Evolutionary conservation across 306 rosid species (phyloP), one percentile per base, ranked within the genome.

Genomic region (Vicia sativa): DNA sequence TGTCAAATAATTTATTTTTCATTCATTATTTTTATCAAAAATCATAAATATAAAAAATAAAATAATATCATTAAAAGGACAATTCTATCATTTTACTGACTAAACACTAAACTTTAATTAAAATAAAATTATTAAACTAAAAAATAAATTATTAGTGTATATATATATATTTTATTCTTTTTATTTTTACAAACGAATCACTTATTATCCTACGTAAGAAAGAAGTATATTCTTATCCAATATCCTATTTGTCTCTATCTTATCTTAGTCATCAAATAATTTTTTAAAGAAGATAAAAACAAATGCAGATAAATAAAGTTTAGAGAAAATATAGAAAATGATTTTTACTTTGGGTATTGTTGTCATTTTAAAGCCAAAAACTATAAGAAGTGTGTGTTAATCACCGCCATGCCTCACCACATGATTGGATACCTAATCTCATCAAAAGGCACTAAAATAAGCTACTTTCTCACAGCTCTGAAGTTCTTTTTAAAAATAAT

Each of bases 351-450:
- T 56, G 65, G 45, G 62, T 31, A 73, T 64, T 65, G 14, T 12
- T 67, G 11, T n/a, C n/a, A 16, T 46, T 48, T 46, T 60, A 61
- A 29, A n/a, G 10, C 43, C 41, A 29, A 70, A 69, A 69, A 56
- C 50, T 16, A 53, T 68, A 6, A 28, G 57, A 71, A 60, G 68
- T 64, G 70, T 55, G 65, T 34, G 21, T 68, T 63, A 55, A 68
- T 68, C 74, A 58, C 62, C 37, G 31, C 67, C 49, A 54, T 50
- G 78, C 57, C 73, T 55, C 73, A 63, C 28, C 43, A 29, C 74
- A 74, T 65, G 74, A 77, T 81, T 68, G 67, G 79, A 65, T 53
- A 53, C 82, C 77, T 77, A 81, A 81, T 81, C 74, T 62, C 73
- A 38, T 62, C 57, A 7, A 9, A 9, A 53, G 44, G 38, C 28